Conservation (phyloP, 148 eudicot species). For the Amaranthus cruentus region DNA sequence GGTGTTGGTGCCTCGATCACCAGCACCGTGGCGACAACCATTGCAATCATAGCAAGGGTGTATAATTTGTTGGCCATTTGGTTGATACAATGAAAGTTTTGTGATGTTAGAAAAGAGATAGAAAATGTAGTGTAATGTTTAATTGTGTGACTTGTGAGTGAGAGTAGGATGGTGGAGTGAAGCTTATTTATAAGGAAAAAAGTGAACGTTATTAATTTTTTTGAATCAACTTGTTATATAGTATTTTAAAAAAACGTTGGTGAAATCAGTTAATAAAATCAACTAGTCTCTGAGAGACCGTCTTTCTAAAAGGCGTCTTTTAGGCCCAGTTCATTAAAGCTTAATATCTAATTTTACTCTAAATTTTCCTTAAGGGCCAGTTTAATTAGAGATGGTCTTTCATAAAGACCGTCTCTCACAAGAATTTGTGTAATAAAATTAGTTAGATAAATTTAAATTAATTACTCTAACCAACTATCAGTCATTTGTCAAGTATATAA, state of each 20-base stretch:
- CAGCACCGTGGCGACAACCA: neutral
- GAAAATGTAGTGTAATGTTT: neutral
- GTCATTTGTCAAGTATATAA: no score
- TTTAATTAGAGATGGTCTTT: no score
- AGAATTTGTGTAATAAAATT: neutral
- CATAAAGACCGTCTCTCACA: no score
- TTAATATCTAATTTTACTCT: no score
- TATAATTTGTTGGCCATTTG: slow-evolving; percentile 9
- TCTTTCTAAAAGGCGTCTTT: no score
- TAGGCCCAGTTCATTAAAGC: no score
- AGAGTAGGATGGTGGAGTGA: neutral
- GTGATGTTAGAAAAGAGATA: neutral
- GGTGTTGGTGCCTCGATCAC: neutral
- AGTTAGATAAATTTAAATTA: no score
- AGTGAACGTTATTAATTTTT: neutral
- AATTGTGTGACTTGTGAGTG: neutral
- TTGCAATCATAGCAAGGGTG: neutral
- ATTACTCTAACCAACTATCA: no score
- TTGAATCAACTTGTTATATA: no score
- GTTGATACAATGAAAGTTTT: no score
- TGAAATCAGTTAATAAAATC: neutral
- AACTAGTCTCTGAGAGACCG: neutral
- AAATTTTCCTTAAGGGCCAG: no score
- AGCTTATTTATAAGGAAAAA: neutral
- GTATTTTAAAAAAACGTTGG: no score